Percentiles rank a stretch among this genome's conserved stretches.
These are phyloP conservation scores for Schrenkiella parvula DNA, from an alignment of 345 rosid species.

Conservation along the genomic window DNA sequence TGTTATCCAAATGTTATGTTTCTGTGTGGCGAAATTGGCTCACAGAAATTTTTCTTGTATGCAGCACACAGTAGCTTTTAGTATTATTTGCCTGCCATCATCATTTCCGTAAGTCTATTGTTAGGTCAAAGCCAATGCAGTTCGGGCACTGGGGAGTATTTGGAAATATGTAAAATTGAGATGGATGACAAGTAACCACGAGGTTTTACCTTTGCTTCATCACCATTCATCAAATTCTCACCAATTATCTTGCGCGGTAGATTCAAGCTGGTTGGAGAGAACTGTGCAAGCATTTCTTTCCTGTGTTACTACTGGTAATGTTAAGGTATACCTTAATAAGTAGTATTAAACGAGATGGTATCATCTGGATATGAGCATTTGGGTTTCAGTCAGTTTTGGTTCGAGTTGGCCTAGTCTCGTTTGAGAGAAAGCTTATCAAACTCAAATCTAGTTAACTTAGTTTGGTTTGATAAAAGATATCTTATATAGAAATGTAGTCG, in stretches of 20 bases:
- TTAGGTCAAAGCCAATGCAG: constrained; percentile 83
- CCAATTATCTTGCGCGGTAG: constrained; percentile 33
- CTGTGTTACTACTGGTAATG: constrained; percentile 90
- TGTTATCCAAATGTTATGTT: not conserved
- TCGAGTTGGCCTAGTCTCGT: not conserved
- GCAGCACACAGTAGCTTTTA: not conserved
- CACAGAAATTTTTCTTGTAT: not conserved
- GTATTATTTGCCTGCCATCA: constrained; percentile 14
- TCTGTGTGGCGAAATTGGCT: constrained; percentile 4
- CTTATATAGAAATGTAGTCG: not conserved
- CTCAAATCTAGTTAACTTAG: not conserved
- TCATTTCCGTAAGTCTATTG: not conserved
- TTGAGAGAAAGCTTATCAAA: not conserved
- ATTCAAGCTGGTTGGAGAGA: constrained; percentile 55
- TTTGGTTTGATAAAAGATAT: constrained; percentile 4
- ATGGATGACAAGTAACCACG: constrained; percentile 32
- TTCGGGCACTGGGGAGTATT: constrained; percentile 86
- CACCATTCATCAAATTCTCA: constrained; percentile 19
- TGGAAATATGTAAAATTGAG: constrained; percentile 49
- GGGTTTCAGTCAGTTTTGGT: constrained; percentile 10
- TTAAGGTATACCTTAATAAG: constrained; percentile 55
- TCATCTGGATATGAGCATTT: not conserved
- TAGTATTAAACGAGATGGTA: constrained; percentile 1
- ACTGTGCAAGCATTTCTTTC: constrained; percentile 93
- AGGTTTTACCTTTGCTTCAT: constrained; percentile 20